Conservation (phyloP, 257 asterid genomes). For the Salvia splendens region DNA sequence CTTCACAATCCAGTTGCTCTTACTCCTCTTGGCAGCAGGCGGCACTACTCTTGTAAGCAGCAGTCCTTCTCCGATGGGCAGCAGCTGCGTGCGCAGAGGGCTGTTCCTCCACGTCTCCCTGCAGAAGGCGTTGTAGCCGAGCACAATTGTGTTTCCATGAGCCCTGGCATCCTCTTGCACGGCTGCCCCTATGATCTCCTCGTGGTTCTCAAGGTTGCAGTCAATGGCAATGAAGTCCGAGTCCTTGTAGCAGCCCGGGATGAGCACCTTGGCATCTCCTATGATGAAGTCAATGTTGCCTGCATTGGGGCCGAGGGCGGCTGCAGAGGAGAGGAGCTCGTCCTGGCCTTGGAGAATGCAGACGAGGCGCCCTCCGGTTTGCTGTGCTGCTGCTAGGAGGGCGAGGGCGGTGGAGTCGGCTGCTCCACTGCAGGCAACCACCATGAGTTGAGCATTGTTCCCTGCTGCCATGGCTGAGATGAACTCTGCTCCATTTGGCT, state of each 20-base stretch:
- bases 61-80: conserved; percentile 86
- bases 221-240: conserved; percentile 74
- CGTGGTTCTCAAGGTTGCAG: conserved; percentile 65
- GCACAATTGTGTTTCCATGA: conserved; percentile 34
- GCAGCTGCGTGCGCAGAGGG: conserved; percentile 49
- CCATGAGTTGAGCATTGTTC: conserved; percentile 63
- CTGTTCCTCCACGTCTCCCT: conserved; percentile 61
- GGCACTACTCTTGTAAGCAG: conserved; percentile 51
- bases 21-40: conserved; percentile 32
- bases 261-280: conserved; percentile 50
- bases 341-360: conserved; percentile 59
- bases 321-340: conserved; percentile 40
- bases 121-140: conserved; percentile 81
- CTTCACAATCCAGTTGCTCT: conserved; percentile 70
- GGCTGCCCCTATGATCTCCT: conserved; percentile 41
- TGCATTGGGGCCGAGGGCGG: conserved; percentile 33
- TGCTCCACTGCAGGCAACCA: conserved; percentile 55
- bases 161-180: conserved; percentile 37
- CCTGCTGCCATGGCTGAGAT: conserved; percentile 93
- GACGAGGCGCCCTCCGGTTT: conserved; percentile 70
- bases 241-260: conserved; percentile 40
- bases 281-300: conserved; percentile 46
- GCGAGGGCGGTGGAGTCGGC: conserved; percentile 72
- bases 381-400: conserved; percentile 74
- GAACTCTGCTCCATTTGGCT: conserved; percentile 77